Evolutionary conservation across 345 rosid genomes (phyloP).

Genomic region (Clausena lansium): DNA sequence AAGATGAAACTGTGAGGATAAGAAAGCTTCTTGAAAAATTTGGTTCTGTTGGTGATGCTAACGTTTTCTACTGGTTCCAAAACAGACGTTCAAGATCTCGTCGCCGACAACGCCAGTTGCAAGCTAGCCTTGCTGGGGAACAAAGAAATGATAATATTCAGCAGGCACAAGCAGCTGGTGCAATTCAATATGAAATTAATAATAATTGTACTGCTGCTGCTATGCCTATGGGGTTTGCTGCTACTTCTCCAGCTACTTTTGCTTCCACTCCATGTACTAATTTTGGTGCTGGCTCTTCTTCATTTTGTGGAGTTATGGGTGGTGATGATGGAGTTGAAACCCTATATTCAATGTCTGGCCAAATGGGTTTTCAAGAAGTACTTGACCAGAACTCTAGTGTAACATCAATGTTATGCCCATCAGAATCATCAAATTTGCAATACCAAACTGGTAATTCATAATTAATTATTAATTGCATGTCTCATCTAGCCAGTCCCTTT

Average conservation of each 20-base stretch:
- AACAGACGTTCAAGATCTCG: constrained; percentile 95
- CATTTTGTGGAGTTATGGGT: constrained; percentile 46
- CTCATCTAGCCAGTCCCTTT: neutral
- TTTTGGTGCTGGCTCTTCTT: constrained; percentile 43
- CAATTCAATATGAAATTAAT: constrained; percentile 39
- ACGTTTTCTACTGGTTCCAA: constrained; percentile 99
- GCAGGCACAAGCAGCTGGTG: constrained; percentile 26
- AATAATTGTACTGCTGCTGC: constrained; percentile 13
- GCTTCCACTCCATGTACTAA: constrained; percentile 34
- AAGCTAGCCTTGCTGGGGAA: constrained; percentile 57
- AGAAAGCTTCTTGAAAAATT: constrained; percentile 87
- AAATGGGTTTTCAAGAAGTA: constrained; percentile 67
- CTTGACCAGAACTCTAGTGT: constrained; percentile 45
- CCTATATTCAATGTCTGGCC: constrained; percentile 50
- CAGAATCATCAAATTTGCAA: constrained; percentile 64
- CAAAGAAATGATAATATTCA: constrained; percentile 16
- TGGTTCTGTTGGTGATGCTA: constrained; percentile 92
- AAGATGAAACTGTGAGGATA: constrained; percentile 90
- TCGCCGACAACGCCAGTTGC: constrained; percentile 89
- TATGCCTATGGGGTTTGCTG: constrained; percentile 35
- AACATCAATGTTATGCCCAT: constrained; percentile 51
- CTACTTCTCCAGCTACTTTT: constrained; percentile 26
- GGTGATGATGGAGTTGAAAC: constrained; percentile 42
- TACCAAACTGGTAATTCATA: constrained; percentile 58
- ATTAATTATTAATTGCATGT: constrained; percentile 23